A percentile compares a stretch with the other conserved stretches of the same genome.
phyloP scores from a whole-genome alignment of 352 stramenopile genomes.

The Globisporangium cystogenes region DNA sequence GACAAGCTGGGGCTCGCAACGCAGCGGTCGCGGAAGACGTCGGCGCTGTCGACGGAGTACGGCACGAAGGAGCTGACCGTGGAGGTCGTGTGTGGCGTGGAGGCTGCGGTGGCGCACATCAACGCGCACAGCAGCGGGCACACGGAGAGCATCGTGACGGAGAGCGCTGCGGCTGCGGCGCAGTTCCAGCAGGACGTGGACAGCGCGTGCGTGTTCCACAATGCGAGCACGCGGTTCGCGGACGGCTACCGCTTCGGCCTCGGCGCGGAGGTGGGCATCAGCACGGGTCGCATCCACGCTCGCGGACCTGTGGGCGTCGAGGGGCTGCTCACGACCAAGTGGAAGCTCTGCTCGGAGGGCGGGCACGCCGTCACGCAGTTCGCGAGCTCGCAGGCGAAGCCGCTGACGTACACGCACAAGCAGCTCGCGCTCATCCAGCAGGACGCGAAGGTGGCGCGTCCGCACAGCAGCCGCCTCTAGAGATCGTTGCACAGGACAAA shows the following conservation, averaged over 20 bases:
- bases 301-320: slow-evolving; percentile 96
- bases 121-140: slow-evolving; percentile 95
- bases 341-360: slow-evolving; percentile 88
- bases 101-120: slow-evolving; percentile 94
- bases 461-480: slow-evolving; percentile 72
- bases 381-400: slow-evolving; percentile 22
- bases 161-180: slow-evolving; percentile 73
- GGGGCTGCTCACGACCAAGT: slow-evolving; percentile 97
- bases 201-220: slow-evolving; percentile 98
- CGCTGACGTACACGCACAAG: slow-evolving; percentile 76
- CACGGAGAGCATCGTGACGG: slow-evolving; percentile 97
- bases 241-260: slow-evolving; percentile 98
- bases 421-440: slow-evolving; percentile 67
- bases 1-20: slow-evolving; percentile 65
- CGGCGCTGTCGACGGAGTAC: slow-evolving; percentile 92
- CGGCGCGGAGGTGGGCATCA: slow-evolving; percentile 97
- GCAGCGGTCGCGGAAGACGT: slow-evolving; percentile 61
- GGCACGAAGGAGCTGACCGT: slow-evolving; percentile 92
- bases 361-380: slow-evolving; percentile 84
- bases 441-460: slow-evolving; percentile 47
- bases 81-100: slow-evolving; percentile 88
- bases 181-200: slow-evolving; percentile 86
- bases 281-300: slow-evolving; percentile 95
- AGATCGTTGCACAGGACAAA: slow-evolving; percentile 1
- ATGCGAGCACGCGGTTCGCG: slow-evolving; percentile 93